Base-by-base conservation (phyloP, 2,329 filamentous ascomycete genomes). In the Aspergillus nomiae region DNA sequence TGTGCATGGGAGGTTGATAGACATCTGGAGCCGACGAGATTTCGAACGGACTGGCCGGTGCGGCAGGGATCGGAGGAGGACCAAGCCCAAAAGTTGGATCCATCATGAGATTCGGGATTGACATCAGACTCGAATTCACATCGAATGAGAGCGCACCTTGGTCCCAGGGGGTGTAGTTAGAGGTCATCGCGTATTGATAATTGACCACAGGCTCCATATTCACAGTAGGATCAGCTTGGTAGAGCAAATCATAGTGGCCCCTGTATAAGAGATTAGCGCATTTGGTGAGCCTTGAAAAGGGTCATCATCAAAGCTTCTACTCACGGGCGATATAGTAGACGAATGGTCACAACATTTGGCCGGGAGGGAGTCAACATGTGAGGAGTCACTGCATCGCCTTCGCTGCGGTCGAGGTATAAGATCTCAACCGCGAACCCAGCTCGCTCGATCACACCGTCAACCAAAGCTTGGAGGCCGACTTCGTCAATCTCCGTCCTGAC, bases 231-330 rank as follows among this genome's bases (percentile, higher is more conserved):
- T 86, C 85, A 32, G 84, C 81, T 74, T 87, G 89, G 82, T 99
- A 99, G 38, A 98, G 85, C 65, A 99, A 89, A 77, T 98, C 95
- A 77, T 98, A 99, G 78, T 98, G 95, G 64, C 92, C 92, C 48
- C 87, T 89, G 67, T 24, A 57, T 50, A 41, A 5, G 21, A 34
- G 28, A 64, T 74, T 69, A 78, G 73, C 58, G 60, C 34, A 21
- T 19, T 30, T 7, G 9, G 14, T 57, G 38, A 19, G 11, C 19
- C 50, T 4, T 10, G 16, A 24, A 24, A n/a, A 21, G 54, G 14
- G 10, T 26, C 8, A 30, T 16, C 10, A 32, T 51, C 26, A 21
- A 14, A 30, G 36, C n/a, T 32, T 46, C 32, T 32, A 77, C 86
- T 80, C 75, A 89, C 86, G 88, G 88, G 71, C 88, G 82, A 72